Percentiles rank a stretch among this genome's conserved stretches.
These are phyloP conservation scores for Candida orba DNA, from an alignment of 805 yeast species.

Conservation along the genomic window DNA sequence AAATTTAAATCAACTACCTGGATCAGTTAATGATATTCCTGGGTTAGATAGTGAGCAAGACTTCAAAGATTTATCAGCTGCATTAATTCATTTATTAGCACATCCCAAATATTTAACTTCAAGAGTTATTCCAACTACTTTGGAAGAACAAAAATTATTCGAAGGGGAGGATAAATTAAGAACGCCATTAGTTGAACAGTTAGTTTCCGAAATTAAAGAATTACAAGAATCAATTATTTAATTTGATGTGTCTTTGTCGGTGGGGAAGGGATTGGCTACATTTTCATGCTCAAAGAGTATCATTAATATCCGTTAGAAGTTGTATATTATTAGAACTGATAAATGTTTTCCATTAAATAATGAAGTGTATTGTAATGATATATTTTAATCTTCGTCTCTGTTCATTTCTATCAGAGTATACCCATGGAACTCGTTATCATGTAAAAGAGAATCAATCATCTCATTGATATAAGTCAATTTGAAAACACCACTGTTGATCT, in stretches of 20 bases:
- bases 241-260: not conserved
- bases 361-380: too few relatives aligned
- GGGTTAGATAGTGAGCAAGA: constrained; percentile 58
- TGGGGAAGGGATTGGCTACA: too few relatives aligned
- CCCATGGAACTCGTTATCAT: constrained; percentile 58
- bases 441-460: constrained; percentile 55
- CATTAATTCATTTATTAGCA: constrained; percentile 65
- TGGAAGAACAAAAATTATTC: constrained; percentile 55
- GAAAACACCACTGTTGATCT: constrained; percentile 40
- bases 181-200: constrained; percentile 34
- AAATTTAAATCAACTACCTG: constrained; percentile 14
- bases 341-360: too few relatives aligned
- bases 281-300: too few relatives aligned
- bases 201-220: constrained; percentile 47
- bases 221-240: constrained; percentile 34
- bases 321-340: too few relatives aligned
- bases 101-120: constrained; percentile 82
- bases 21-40: constrained; percentile 33
- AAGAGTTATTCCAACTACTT: constrained; percentile 53
- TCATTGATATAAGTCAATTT: constrained; percentile 61
- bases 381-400: not conserved
- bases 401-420: constrained; percentile 57
- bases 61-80: constrained; percentile 50
- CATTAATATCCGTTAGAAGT: too few relatives aligned
- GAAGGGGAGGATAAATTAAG: constrained; percentile 40